Evolutionary conservation across 495 filamentous ascomycete species (phyloP), one percentile per base, ranked within the genome.

Genomic region (Talaromyces ruber): DNA sequence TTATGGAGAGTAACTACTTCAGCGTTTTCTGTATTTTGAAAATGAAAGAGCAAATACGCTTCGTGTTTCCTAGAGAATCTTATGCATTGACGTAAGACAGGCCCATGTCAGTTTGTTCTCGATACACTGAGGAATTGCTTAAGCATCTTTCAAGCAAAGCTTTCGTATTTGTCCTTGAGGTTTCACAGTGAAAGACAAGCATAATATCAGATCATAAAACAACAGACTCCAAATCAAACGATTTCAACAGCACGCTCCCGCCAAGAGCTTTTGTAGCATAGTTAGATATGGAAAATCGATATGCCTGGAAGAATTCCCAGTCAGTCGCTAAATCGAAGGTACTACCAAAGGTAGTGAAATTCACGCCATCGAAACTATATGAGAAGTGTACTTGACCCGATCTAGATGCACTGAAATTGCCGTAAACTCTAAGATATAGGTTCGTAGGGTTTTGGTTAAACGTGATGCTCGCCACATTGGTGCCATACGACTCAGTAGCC

Each of bases 241-340:
- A 32, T 9, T 32, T 32, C 30, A 32, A 4, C 30, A 32, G 5
- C 5, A 47, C 18, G 5, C 5, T 6, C 3, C 83, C 84, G 0
- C 83, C 83, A 3, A 83, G 64, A 6, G 61, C 70, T 58, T 75
- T 72, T 0, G 82, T 87, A 0, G 82, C 84, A 67, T 73, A 82
- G 64, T 85, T 85, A 63, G 86, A 86, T 6, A 84, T 76, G 0
- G 71, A 82, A 66, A 71, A 86, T 8, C 82, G 75, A 69, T 85
- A 84, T 0, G 81, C 84, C 47, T 76, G 72, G 59, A 84, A 86
- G 67, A 76, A 81, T 8, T 69, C 59, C 74, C 75, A 84, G 16
- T 67, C 67, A 24, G 72, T 82, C 47, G 63, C 75, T 72, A 85
- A 64, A 6, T 64, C 59, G 30, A 74, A 80, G 0, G 62, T 62